Evolutionary conservation across 805 yeast species (phyloP).

Genomic region (Hemisphaericaspora nanyangensis): DNA sequence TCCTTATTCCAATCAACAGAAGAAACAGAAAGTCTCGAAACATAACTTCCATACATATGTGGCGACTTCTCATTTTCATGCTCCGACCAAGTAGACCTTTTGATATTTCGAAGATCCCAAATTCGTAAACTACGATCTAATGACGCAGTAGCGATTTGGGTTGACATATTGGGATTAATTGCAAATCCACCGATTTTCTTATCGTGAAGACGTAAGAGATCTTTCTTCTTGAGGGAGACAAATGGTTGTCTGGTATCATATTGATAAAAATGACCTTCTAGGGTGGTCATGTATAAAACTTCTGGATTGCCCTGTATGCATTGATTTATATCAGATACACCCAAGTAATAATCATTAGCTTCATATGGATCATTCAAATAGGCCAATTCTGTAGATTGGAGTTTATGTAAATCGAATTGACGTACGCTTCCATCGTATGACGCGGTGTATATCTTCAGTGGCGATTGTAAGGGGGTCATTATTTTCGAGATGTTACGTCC

Average conservation of each 20-base stretch:
- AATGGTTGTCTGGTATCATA: constrained; percentile 59
- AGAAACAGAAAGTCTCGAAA: constrained; percentile 76
- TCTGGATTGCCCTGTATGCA: constrained; percentile 42
- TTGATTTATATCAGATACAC: constrained; percentile 72
- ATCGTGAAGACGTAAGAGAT: constrained; percentile 66
- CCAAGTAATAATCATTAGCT: constrained; percentile 39
- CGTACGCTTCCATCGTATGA: constrained; percentile 90
- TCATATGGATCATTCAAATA: constrained; percentile 49
- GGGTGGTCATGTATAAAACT: constrained; percentile 67
- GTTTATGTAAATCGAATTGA: constrained; percentile 58
- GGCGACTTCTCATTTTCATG: constrained; percentile 47
- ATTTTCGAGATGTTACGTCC: constrained; percentile 69
- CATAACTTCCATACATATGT: constrained; percentile 54
- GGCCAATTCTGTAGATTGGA: constrained; percentile 50
- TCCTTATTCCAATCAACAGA: constrained; percentile 78
- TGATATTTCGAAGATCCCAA: constrained; percentile 75
- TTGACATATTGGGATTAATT: constrained; percentile 62
- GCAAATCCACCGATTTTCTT: constrained; percentile 91
- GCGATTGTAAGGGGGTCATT: constrained; percentile 45
- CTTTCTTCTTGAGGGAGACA: constrained; percentile 16
- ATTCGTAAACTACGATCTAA: constrained; percentile 78
- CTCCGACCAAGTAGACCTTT: constrained; percentile 44
- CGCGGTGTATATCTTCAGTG: constrained; percentile 58
- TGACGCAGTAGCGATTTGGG: constrained; percentile 82
- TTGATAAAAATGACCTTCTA: constrained; percentile 75